Conservation (phyloP, 2,329 filamentous ascomycete genomes). For the Fusarium solani-melongenae region DNA sequence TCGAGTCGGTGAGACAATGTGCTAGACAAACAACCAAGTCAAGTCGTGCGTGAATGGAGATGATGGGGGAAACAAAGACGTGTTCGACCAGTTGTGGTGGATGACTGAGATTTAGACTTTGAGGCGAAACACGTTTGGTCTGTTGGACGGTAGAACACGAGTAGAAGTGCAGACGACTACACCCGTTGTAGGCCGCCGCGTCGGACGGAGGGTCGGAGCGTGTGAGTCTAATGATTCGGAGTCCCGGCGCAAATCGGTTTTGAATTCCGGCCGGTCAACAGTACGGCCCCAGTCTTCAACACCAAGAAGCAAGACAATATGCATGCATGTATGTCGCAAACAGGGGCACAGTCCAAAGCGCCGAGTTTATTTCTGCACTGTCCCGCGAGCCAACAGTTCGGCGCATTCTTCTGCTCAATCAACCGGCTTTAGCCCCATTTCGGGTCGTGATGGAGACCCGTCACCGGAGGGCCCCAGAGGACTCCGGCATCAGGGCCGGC, state of each 20-base stretch:
- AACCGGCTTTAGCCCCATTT: constrained; percentile 23
- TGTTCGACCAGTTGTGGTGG: constrained; percentile 11
- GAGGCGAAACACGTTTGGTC: constrained; percentile 31
- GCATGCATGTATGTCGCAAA: background rate
- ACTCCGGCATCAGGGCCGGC: background rate
- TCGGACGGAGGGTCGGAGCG: constrained; percentile 16
- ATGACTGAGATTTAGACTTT: constrained; percentile 38
- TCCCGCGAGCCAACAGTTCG: constrained; percentile 13
- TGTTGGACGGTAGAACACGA: constrained; percentile 14
- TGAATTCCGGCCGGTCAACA: constrained; percentile 5
- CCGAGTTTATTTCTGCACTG: constrained; percentile 24
- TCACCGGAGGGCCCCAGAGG: background rate
- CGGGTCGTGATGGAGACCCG: background rate
- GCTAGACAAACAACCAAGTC: constrained; percentile 4
- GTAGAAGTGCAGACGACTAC: background rate
- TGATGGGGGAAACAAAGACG: background rate
- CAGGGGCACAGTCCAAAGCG: constrained; percentile 3
- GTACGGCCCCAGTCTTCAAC: background rate
- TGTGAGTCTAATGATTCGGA: constrained; percentile 6
- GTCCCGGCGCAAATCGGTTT: constrained; percentile 3
- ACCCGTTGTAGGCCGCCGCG: background rate
- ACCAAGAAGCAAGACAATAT: background rate
- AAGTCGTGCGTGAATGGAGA: constrained; percentile 3
- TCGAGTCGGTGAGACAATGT: constrained; percentile 31
- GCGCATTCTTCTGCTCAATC: constrained; percentile 1